Percentiles rank a stretch among this genome's conserved stretches.
These are phyloP conservation scores for Cutaneotrichosporon cavernicola DNA, from an alignment of 1,284 basidiomycete species.

Conservation along the genomic window DNA sequence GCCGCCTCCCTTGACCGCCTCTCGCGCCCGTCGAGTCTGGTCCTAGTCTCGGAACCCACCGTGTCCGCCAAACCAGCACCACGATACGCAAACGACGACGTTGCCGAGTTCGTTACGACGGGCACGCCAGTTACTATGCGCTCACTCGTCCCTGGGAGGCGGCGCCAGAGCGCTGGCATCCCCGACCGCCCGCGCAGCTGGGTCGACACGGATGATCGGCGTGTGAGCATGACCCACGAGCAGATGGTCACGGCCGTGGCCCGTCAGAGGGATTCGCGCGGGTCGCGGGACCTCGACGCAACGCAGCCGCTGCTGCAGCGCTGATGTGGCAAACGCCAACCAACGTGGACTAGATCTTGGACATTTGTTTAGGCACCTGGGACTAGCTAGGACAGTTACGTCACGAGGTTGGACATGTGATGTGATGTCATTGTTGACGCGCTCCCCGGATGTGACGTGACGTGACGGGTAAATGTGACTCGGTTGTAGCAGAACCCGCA, in stretches of 20 bases:
- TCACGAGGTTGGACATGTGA: not conserved
- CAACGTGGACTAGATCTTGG: not conserved
- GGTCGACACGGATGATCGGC: not conserved
- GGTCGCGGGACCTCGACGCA: not conserved
- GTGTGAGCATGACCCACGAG: not conserved
- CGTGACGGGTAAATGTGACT: no score
- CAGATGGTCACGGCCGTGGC: not conserved
- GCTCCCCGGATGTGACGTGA: no score
- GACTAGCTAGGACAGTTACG: not conserved
- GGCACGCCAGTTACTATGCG: not conserved
- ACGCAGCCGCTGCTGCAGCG: not conserved
- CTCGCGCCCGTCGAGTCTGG: not conserved
- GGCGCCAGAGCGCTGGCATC: not conserved
- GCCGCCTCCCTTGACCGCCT: not conserved
- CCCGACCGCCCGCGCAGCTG: not conserved
- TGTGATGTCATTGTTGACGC: not conserved
- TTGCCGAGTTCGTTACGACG: slow-evolving; percentile 1
- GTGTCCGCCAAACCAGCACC: not conserved
- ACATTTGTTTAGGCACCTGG: not conserved
- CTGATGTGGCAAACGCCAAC: not conserved
- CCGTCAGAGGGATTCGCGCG: not conserved
- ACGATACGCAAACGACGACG: not conserved
- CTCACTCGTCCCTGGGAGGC: not conserved
- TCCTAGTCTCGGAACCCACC: not conserved
- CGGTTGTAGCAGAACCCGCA: no score